phyloP scores from a whole-genome alignment of 2,329 filamentous ascomycete species.

The Fusarium lyarnte region DNA sequence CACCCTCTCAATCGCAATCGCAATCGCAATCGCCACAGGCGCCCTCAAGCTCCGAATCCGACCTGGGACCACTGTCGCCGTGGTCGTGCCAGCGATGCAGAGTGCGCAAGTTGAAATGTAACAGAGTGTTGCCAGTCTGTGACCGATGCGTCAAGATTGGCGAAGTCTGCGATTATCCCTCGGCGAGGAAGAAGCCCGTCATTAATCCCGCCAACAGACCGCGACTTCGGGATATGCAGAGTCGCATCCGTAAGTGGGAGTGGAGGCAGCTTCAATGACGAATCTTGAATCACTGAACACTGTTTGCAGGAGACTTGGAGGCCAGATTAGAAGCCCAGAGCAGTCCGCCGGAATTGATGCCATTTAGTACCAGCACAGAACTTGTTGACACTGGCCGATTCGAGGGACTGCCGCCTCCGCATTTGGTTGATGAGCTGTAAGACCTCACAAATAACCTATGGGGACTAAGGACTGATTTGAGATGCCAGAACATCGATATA shows the following conservation, averaged over 20 bases:
- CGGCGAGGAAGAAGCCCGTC: slow-evolving; percentile 12
- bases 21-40: slow-evolving; percentile 3
- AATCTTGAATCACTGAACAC: neutral
- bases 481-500: slow-evolving; percentile 53
- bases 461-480: rapidly evolving
- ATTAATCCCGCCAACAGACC: slow-evolving; percentile 24
- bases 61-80: slow-evolving; percentile 1
- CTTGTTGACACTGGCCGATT: slow-evolving; percentile 30
- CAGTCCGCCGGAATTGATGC: neutral
- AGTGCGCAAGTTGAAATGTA: slow-evolving; percentile 24
- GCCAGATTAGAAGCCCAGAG: slow-evolving; percentile 7
- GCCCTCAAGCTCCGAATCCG: slow-evolving; percentile 20
- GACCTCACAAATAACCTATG: neutral
- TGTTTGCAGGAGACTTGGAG: slow-evolving; percentile 51
- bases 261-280: rapidly evolving
- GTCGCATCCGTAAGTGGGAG: slow-evolving; percentile 10
- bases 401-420: slow-evolving; percentile 24
- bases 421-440: slow-evolving; percentile 29
- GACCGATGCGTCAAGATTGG: slow-evolving; percentile 20
- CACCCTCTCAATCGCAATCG: slow-evolving; percentile 7
- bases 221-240: slow-evolving; percentile 23
- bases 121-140: slow-evolving; percentile 4
- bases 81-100: slow-evolving; percentile 25
- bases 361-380: neutral
- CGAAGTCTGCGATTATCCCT: slow-evolving; percentile 18